These are phyloP conservation scores for Rhodosorus marinus DNA, from an alignment of 23 red algal genomes.

Conservation along the genomic window DNA sequence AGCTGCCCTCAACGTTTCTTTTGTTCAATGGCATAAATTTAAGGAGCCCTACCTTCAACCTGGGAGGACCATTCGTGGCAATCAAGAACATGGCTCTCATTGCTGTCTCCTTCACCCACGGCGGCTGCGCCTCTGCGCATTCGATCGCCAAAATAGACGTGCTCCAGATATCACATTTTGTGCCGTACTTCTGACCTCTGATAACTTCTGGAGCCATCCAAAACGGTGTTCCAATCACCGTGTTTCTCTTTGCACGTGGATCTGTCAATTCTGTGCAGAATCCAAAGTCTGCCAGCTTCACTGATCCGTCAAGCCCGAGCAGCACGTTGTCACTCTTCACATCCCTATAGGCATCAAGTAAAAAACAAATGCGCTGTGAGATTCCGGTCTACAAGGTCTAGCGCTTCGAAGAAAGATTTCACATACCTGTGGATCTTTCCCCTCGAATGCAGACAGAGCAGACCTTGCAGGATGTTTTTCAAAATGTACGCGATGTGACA, in stretches of 20 bases:
- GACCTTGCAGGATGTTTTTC: slow-evolving; percentile 2
- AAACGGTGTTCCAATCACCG: slow-evolving; percentile 8
- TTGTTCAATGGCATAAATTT: no score
- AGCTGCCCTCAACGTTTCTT: no score
- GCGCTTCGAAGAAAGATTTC: no score
- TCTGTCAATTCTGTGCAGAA: slow-evolving; percentile 8
- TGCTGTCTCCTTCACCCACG: slow-evolving; percentile 67
- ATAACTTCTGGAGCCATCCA: slow-evolving; percentile 76
- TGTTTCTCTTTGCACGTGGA: slow-evolving; percentile 4
- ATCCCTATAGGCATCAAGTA: no score
- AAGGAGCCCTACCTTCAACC: no score
- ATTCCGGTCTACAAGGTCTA: no score
- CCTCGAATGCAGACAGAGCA: background rate
- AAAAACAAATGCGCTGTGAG: no score
- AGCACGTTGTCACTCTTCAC: slow-evolving; percentile 20
- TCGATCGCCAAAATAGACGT: slow-evolving; percentile 83
- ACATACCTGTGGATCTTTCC: slow-evolving; percentile 8
- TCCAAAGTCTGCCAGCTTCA: slow-evolving; percentile 14
- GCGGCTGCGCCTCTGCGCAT: slow-evolving; percentile 80
- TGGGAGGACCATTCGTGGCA: slow-evolving; percentile 64
- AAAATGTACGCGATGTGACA: slow-evolving; percentile 3
- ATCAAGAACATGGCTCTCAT: slow-evolving; percentile 98
- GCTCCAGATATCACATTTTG: slow-evolving; percentile 81
- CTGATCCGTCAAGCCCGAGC: background rate
- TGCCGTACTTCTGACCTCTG: slow-evolving; percentile 59